Base-by-base conservation (phyloP, 2,329 filamentous ascomycete species). In the Pseudogymnoascus sp. region DNA sequence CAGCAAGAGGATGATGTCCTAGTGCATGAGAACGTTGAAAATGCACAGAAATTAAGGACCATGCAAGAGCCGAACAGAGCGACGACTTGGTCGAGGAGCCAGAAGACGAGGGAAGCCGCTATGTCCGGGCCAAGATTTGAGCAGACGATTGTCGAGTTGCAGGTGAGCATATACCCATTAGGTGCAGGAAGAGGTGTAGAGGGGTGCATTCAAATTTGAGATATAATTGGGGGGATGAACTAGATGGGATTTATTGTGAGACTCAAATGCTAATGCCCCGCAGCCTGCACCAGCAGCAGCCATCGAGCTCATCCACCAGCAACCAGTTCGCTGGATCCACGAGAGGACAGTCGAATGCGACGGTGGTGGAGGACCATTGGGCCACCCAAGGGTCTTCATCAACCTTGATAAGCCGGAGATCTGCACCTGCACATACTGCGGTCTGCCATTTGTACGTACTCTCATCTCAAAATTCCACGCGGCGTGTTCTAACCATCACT, bases 401-500 rank as follows among this genome's bases (percentile, higher is more conserved):
- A 99, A 99, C 79, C 88, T 90, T 69, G 95, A 99, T 79, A 98
- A 97, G 83, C 90, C 95, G 48, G 88, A 98, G 81, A 96, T 99
- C 72, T 85, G 86, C 77, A 81, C 82, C 75, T 99, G 95, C 82
- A 88, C 84, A 73, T 99, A 99, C 81, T 99, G 95, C 76, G 95
- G 95, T 62, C 76, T 95, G 69, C 95, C 95, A 71, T 99, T 88
- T 76, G 95, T 98, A 84, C 75, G 93, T 78, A 63, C 39, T 36
- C 19, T 25, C 16, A 36, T 57, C 7, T 23, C 39, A 16, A 13
- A 60, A 13, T n/a, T 21, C 19, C 31, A 14, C 10, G 28, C 19
- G n/a, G 61, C 14, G 11, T 19, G 6, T n/a, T 34, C 45, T 64
- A 57, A 45, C 62, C 57, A 62, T 60, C 71, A 34, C 8, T 34